A percentile compares a stretch with the other conserved stretches of the same genome.
Evolutionary conservation across 1,284 basidiomycete species (phyloP).

Genomic region (Melampsora larici-populina): DNA sequence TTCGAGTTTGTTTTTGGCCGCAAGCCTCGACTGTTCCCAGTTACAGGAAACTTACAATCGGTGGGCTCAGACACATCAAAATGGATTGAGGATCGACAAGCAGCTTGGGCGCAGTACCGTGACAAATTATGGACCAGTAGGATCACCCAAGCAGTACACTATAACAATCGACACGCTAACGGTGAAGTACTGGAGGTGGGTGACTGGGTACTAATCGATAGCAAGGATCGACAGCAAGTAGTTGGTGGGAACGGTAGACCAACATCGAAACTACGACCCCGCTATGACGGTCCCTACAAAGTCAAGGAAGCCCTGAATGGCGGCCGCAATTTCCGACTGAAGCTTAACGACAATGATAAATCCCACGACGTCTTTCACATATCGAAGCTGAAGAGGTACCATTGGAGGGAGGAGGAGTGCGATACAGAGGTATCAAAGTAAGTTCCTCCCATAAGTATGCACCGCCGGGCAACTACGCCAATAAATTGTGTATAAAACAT

Average conservation of each 20-base stretch:
- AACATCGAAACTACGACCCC: no score
- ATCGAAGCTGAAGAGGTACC: not conserved
- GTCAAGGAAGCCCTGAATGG: not conserved
- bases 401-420: not conserved
- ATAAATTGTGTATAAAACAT: no score
- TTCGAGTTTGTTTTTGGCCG: constrained; percentile 46
- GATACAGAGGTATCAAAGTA: not conserved
- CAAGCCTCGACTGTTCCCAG: constrained; percentile 46
- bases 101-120: no score
- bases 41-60: not conserved
- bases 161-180: not conserved
- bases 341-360: not conserved
- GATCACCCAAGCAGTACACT: no score
- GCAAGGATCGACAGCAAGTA: no score
- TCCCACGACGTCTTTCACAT: no score
- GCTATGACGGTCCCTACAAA: not conserved
- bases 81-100: not conserved
- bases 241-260: not conserved
- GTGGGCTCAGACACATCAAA: not conserved
- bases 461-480: no score
- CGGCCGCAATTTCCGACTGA: not conserved
- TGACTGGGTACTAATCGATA: not conserved
- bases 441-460: not conserved
- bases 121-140: no score
- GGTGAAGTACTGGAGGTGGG: not conserved